Conservation (phyloP, 768 basidiomycete species). For the Suillus plorans region DNA sequence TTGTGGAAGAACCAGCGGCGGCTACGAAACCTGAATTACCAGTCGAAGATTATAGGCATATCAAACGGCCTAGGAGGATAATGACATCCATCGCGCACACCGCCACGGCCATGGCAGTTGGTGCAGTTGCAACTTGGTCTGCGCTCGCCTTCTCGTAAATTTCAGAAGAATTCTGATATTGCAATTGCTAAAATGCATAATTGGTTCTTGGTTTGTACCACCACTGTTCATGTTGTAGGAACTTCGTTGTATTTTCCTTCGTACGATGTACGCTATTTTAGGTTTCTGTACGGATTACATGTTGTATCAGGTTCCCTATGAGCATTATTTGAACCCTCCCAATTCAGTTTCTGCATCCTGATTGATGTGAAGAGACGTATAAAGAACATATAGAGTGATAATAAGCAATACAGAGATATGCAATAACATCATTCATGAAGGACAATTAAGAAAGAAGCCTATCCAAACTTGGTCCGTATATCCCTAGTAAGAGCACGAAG, state of each 20-base stretch:
- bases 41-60: slow-evolving; percentile 21
- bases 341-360: background rate
- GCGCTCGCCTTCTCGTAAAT: slow-evolving; percentile 63
- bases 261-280: slow-evolving; percentile 2
- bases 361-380: background rate
- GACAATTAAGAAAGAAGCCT: background rate
- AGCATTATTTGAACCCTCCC: background rate
- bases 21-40: background rate
- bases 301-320: background rate
- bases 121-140: slow-evolving; percentile 73
- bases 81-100: slow-evolving; percentile 50
- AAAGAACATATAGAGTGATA: too few relatives aligned
- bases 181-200: slow-evolving; percentile 3
- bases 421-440: background rate
- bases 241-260: background rate
- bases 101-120: slow-evolving; percentile 60
- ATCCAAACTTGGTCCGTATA: slow-evolving; percentile 31
- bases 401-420: background rate
- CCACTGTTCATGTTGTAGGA: background rate
- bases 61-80: slow-evolving; percentile 46
- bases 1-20: background rate
- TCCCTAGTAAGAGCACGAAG: slow-evolving; percentile 41
- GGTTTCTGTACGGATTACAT: slow-evolving; percentile 1
- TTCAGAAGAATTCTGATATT: background rate
- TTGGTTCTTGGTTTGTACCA: slow-evolving; percentile 5